Evolutionary conservation across 1,139 yeast genomes (phyloP).

Genomic region (Dujonia santamariae): DNA sequence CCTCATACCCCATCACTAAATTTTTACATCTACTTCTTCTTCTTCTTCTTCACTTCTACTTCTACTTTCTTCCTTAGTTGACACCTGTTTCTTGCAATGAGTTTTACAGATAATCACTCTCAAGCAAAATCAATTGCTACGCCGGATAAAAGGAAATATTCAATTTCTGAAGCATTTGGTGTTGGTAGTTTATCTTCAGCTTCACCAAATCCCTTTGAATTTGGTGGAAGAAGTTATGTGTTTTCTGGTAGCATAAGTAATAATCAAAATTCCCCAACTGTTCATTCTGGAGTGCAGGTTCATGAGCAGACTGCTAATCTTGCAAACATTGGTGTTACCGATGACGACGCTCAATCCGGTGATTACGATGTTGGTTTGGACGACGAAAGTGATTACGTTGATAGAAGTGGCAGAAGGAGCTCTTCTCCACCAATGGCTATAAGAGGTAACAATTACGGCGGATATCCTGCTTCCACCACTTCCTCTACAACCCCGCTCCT

Average conservation of each 20-base stretch:
- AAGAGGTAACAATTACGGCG: too few relatives aligned
- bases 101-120: constrained; percentile 3
- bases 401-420: constrained; percentile 11
- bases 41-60: neutral
- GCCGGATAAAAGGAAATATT: constrained; percentile 17
- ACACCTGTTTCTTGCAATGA: constrained; percentile 3
- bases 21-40: too few relatives aligned
- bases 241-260: constrained; percentile 20
- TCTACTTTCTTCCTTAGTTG: neutral
- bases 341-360: too few relatives aligned
- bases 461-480: neutral
- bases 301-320: constrained; percentile 65
- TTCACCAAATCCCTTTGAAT: constrained; percentile 32
- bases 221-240: constrained; percentile 45
- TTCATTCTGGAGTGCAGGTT: constrained; percentile 48
- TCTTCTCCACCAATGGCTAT: constrained; percentile 29
- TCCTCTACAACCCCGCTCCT: constrained; percentile 7
- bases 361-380: too few relatives aligned
- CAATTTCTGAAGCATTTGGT: constrained; percentile 26
- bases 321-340: constrained; percentile 59
- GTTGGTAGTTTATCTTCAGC: constrained; percentile 16
- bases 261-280: constrained; percentile 31
- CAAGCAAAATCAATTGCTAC: constrained; percentile 6
- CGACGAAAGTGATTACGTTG: constrained; percentile 10
- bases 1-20: too few relatives aligned